Evolutionary conservation across 768 basidiomycete genomes (phyloP).

Genomic region (Mycena alexandri): DNA sequence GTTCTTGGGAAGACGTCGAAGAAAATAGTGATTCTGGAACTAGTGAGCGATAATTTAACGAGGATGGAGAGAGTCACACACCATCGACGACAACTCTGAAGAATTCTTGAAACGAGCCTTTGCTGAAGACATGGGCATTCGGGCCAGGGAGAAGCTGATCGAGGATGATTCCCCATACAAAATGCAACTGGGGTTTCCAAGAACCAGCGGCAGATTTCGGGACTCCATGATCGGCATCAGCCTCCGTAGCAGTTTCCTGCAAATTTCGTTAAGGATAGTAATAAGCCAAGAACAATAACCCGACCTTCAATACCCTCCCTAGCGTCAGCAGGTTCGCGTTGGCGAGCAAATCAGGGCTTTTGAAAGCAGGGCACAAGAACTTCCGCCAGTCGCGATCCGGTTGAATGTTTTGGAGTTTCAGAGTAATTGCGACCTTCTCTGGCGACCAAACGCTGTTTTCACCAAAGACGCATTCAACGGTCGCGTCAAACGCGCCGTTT

Average conservation of each 20-base stretch:
- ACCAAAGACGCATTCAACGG: constrained; percentile 66
- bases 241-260: constrained; percentile 71
- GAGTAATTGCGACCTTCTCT: constrained; percentile 86
- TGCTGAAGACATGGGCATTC: constrained; percentile 51
- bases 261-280: constrained; percentile 27
- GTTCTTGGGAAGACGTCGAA: constrained; percentile 83
- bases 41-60: constrained; percentile 18
- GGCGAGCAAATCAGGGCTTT: constrained; percentile 76
- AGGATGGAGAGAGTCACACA: constrained; percentile 49
- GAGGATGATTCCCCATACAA: constrained; percentile 89
- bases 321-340: constrained; percentile 79
- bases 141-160: constrained; percentile 75
- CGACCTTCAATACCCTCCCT: constrained; percentile 85
- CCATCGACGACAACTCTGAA: constrained; percentile 94
- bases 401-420: constrained; percentile 74
- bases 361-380: constrained; percentile 80
- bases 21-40: constrained; percentile 87
- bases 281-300: constrained; percentile 1
- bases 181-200: constrained; percentile 94
- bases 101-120: constrained; percentile 89
- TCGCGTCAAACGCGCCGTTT: constrained; percentile 66
- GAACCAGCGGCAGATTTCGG: constrained; percentile 65
- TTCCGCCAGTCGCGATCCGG: constrained; percentile 78
- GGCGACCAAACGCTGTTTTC: constrained; percentile 79
- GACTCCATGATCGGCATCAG: constrained; percentile 62